Evolutionary conservation across 768 basidiomycete genomes (phyloP).

Genomic region (Russula brevipes): DNA sequence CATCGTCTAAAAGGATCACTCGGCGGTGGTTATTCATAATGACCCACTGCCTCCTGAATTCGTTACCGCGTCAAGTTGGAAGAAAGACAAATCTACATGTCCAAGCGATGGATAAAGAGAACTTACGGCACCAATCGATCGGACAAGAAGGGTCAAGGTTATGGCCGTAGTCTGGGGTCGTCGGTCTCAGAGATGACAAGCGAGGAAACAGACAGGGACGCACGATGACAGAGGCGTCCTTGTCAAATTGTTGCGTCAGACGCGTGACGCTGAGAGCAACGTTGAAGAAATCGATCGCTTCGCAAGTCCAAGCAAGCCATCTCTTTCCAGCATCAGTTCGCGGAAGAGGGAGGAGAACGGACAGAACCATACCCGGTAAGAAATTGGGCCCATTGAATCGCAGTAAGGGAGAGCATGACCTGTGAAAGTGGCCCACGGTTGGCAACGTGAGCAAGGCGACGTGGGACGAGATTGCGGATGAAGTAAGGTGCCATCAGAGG

Average conservation of each 20-base stretch:
- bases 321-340: conserved; percentile 32
- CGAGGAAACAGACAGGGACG: conserved; percentile 19
- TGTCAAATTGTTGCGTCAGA: conserved; percentile 45
- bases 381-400: conserved; percentile 51
- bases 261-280: conserved; percentile 55
- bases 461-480: conserved; percentile 17
- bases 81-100: not conserved
- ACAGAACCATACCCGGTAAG: conserved; percentile 42
- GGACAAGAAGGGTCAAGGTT: conserved; percentile 89
- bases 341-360: not conserved
- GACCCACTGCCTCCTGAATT: not conserved
- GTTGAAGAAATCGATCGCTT: conserved; percentile 83
- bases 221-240: conserved; percentile 40
- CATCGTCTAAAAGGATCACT: not conserved
- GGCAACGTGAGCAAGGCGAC: not conserved
- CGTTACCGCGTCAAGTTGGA: not conserved
- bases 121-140: conserved; percentile 66
- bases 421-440: conserved; percentile 33
- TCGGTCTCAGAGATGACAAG: not conserved
- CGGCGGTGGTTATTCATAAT: not conserved
- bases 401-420: conserved; percentile 40
- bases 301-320: conserved; percentile 84
- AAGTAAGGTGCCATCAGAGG: conserved; percentile 20
- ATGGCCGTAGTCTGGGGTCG: conserved; percentile 62
- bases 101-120: not conserved